Base-by-base conservation (phyloP, 192 early-diverging fungal species). In the Backusella tuberculispora region DNA sequence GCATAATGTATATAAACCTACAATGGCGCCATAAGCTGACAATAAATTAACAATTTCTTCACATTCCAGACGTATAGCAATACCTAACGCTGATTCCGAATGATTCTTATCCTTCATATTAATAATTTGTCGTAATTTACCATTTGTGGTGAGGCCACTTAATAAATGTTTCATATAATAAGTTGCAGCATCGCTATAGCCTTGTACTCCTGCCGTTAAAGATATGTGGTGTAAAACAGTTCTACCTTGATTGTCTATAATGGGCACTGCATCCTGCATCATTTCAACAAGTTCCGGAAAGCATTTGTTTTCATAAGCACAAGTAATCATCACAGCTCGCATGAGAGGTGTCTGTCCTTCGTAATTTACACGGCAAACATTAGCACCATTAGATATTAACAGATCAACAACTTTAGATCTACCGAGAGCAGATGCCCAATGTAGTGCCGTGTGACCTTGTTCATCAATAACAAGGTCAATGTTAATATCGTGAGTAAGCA, bases 401-500 rank as follows among this genome's bases (percentile, higher is more conserved):
- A 95, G 79, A 38, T 92, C 90, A 19, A 97, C 77, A 0, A 97
- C 85, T 40, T 87, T 83, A 45, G 95, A 86, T 46, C 92, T 80
- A 0, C 90, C 96, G 24, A 99, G 82, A 8, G 97, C 94, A 1
- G 96, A 93, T 13, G 98, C 96, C 97, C 97, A 99, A 74, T 99
- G 98, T 8, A 99, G 82, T 1, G 95, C 88, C 0, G 96, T 95
- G 81, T 99, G 95, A 13, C 97, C 97, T 50, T 94, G 94, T 53
- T 96, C 95, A 71, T 99, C 98, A 69, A 99, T 95, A 4, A 90
- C 83, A 29, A 97, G 76, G 77, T 98, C 90, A 34, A 95, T 82
- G 46, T 98, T 90, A 24, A 96, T 81, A 44, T 89, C 89, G 8
- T 63, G 26, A 0, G 87, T 46, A 29, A 45, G 47, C 5, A 76